Evolutionary conservation across 495 filamentous ascomycete species (phyloP).

Genomic region (Neurospora discreta): DNA sequence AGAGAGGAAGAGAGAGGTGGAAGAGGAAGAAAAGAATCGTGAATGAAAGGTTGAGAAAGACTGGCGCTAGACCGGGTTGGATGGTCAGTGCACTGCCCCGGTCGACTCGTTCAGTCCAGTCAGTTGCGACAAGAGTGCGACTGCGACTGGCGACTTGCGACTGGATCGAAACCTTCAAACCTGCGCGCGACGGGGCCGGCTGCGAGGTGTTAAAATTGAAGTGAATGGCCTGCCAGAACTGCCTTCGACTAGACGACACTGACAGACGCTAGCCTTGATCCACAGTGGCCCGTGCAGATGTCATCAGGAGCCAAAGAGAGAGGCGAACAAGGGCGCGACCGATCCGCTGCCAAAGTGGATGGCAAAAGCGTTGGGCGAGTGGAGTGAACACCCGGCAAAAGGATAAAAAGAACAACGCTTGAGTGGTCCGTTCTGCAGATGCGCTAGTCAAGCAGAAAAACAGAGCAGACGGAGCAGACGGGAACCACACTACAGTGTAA

Average conservation of each 20-base stretch:
- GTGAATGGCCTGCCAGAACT: not conserved
- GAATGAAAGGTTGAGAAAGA: slow-evolving; percentile 10
- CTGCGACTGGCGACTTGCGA: not conserved
- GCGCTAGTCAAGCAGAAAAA: not conserved
- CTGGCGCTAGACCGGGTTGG: slow-evolving; percentile 7
- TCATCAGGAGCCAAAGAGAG: not conserved
- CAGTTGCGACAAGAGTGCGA: slow-evolving; percentile 8
- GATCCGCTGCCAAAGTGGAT: not conserved
- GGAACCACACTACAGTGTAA: not conserved
- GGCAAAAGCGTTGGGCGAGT: not conserved
- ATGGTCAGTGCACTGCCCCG: slow-evolving; percentile 1
- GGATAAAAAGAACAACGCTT: not conserved
- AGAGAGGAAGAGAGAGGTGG: slow-evolving; percentile 12
- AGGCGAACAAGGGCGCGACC: not conserved
- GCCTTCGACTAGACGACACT: not conserved
- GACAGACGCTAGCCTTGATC: not conserved
- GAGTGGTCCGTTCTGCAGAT: not conserved
- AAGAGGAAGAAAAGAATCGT: slow-evolving; percentile 13
- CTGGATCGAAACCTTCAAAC: not conserved
- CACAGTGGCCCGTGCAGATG: not conserved
- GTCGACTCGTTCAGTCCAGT: not conserved
- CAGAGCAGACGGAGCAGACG: not conserved
- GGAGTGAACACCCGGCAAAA: not conserved
- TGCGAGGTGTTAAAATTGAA: not conserved
- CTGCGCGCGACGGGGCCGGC: not conserved